Evolutionary conservation across 2,329 filamentous ascomycete genomes (phyloP), one percentile per base, ranked within the genome.

Genomic region (Huntiella omanensis): DNA sequence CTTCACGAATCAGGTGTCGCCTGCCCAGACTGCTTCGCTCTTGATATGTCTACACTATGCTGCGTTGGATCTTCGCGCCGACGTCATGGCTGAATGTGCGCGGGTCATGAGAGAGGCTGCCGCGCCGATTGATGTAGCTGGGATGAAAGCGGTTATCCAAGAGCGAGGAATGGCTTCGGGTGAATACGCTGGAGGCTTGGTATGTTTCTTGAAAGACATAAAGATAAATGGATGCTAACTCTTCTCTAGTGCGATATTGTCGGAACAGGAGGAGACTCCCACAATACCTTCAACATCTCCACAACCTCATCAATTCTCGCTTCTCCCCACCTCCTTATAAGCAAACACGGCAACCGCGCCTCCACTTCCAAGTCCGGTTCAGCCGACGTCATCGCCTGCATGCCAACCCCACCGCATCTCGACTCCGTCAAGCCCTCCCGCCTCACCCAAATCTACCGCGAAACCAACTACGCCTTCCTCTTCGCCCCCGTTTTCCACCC

Each of bases 281-380:
- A 96, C 69, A 85, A 93, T 62, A 98, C 91, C 33, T 98, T 94
- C 75, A 98, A 98, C 62, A 88, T 98, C 59, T 91, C 82, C 55
- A 98, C 91, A 4, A 94, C 91, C 5, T 77, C 91, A 2, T 94
- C 86, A 13, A 95, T 98, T 57, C 68, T 98, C 42, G 85, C 84
- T 40, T 92, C 86, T 4, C 77, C 86, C 4, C 68, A 92, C 22
- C 73, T 98, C 33, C 71, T 92, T 55, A 71, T 94, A 48, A 84
- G 83, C 53, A 98, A 98, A 66, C 91, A 98, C 64, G 91, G 91
- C 53, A 98, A 98, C 68, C 80, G 82, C 54, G 87, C 91, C 37
- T 91, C 86, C 46, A 96, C 91, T 3, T 95, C 87, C 46, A 87
- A 91, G 58, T 96, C 88, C 3, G 91, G 91, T 45, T 94, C 87